These are phyloP conservation scores for Keqinozyma sinolaborantium DNA, from an alignment of 1,139 yeast species.

Conservation along the genomic window DNA sequence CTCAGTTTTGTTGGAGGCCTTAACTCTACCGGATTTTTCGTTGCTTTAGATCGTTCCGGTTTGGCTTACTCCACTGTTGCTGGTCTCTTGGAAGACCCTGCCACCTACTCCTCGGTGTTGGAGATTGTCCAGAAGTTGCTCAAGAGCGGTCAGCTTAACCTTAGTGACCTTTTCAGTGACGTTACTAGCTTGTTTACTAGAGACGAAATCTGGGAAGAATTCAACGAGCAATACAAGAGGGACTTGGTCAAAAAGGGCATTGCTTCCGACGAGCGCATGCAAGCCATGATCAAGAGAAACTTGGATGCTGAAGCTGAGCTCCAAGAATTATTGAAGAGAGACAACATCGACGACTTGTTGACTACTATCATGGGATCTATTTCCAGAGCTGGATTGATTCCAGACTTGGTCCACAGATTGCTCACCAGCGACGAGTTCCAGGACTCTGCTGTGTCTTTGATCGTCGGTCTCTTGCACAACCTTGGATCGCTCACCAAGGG, in stretches of 20 bases:
- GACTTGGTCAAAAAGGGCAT: background rate
- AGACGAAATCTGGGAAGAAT: conserved; percentile 1
- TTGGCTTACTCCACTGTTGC: conserved; percentile 30
- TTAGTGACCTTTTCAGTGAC: conserved; percentile 15
- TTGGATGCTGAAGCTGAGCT: conserved; percentile 7
- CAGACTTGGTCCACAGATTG: conserved; percentile 22
- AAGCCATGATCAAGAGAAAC: background rate
- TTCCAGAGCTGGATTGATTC: conserved; percentile 26
- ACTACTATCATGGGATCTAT: conserved; percentile 28
- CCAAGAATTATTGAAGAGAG: conserved; percentile 20
- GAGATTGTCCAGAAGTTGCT: conserved; percentile 20
- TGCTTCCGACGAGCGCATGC: background rate
- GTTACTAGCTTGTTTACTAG: conserved; percentile 13
- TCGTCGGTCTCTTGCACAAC: conserved; percentile 23
- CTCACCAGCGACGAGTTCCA: conserved; percentile 27
- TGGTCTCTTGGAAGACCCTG: conserved; percentile 21
- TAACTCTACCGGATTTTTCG: conserved; percentile 27
- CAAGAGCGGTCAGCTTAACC: conserved; percentile 16
- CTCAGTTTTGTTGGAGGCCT: conserved; percentile 15
- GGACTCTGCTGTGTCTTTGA: conserved; percentile 20
- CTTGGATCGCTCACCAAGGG: conserved; percentile 15
- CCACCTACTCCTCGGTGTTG: conserved; percentile 25
- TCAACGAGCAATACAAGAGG: background rate
- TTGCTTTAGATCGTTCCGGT: conserved; percentile 31
- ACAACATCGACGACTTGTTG: conserved; percentile 30